Evolutionary conservation across 169 alveolate species (phyloP).

Genomic region (Plasmodium yoelii): DNA sequence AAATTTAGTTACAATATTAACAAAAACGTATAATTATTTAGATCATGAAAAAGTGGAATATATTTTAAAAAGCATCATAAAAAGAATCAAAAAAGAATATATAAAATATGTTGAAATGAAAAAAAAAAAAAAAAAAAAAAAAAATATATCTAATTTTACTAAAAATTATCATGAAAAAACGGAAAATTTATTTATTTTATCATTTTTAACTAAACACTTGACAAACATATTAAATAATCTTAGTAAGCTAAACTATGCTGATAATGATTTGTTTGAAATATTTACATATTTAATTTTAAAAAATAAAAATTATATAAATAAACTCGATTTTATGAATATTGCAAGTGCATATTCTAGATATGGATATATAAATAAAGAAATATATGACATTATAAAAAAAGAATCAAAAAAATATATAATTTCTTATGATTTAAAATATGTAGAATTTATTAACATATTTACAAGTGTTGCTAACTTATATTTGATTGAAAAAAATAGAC

Average conservation of each 20-base stretch:
- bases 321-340: constrained; percentile 41
- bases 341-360: constrained; percentile 61
- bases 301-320: constrained; percentile 47
- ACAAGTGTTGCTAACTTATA: constrained; percentile 45
- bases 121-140: not conserved
- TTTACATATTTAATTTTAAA: constrained; percentile 42
- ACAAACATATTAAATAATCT: constrained; percentile 58
- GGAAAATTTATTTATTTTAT: constrained; percentile 5
- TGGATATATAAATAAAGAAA: constrained; percentile 21
- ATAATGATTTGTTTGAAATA: constrained; percentile 25
- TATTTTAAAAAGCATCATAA: constrained; percentile 11
- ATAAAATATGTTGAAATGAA: not conserved
- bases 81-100: constrained; percentile 28
- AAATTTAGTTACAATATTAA: constrained; percentile 34
- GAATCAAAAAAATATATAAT: constrained; percentile 6
- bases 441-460: constrained; percentile 65
- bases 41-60: constrained; percentile 28
- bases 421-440: constrained; percentile 17
- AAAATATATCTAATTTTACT: not conserved
- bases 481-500: constrained; percentile 13
- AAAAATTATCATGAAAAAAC: not conserved
- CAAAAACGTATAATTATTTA: constrained; percentile 37
- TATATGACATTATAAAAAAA: constrained; percentile 10
- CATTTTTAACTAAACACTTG: constrained; percentile 41
- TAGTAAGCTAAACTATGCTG: constrained; percentile 70